A percentile compares a stretch with the other conserved stretches of the same genome.
Conservation (phyloP, 1,139 yeast species). For the Pneumocystis sp. region DNA sequence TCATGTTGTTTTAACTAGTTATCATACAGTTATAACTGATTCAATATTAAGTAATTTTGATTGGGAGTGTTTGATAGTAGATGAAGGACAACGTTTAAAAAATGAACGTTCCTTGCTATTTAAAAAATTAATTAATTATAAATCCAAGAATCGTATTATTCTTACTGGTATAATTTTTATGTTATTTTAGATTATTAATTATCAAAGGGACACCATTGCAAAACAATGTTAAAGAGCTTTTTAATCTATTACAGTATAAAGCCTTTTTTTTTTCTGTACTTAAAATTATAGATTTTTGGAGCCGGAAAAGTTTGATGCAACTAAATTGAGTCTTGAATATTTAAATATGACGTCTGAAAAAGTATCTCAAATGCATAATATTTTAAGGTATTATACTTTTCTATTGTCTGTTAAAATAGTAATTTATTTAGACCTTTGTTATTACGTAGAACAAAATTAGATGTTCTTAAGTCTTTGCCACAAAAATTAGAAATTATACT, state of each 20-base stretch:
- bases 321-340: slow-evolving; percentile 7
- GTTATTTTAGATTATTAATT: not conserved
- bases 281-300: slow-evolving; percentile 9
- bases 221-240: slow-evolving; percentile 66
- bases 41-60: slow-evolving; percentile 49
- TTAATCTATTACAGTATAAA: slow-evolving; percentile 15
- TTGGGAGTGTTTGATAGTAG: slow-evolving; percentile 80
- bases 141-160: slow-evolving; percentile 60
- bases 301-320: slow-evolving; percentile 12
- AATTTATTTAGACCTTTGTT: slow-evolving; percentile 12
- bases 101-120: slow-evolving; percentile 63
- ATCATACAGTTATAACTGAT: slow-evolving; percentile 65
- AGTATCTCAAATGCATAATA: slow-evolving; percentile 12
- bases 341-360: slow-evolving; percentile 10
- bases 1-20: slow-evolving; percentile 64
- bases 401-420: not conserved
- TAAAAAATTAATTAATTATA: slow-evolving; percentile 55
- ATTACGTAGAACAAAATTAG: slow-evolving; percentile 15
- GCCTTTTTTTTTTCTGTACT: not conserved
- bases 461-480: slow-evolving; percentile 15
- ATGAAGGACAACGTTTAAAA: slow-evolving; percentile 83
- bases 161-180: slow-evolving; percentile 39
- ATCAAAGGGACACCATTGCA: slow-evolving; percentile 50
- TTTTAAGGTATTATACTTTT: not conserved
- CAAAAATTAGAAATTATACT: slow-evolving; percentile 15